Percentiles rank a stretch among this genome's conserved stretches.
Evolutionary conservation across 78 protist species (phyloP).

Genomic region (Cyanophora paradoxa): DNA sequence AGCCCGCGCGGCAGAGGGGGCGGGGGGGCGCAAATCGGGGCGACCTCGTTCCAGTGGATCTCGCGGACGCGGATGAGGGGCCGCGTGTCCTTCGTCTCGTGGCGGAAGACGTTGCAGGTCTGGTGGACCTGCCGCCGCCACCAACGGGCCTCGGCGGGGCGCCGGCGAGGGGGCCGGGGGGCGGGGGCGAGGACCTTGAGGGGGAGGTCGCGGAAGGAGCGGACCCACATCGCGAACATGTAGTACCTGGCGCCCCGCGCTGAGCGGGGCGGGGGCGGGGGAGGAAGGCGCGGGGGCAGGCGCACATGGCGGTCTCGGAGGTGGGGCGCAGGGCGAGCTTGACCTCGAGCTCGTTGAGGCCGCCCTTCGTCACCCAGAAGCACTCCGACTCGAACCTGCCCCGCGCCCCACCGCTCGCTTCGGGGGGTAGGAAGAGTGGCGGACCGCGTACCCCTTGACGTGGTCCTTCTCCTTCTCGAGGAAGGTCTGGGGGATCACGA

Average conservation of each 20-base stretch:
- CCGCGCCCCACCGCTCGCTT: not conserved
- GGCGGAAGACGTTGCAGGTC: slow-evolving; percentile 39
- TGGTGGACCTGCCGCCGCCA: too few species aligned
- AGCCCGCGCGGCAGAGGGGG: too few species aligned
- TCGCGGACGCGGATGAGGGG: slow-evolving; percentile 49
- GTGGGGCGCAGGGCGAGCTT: slow-evolving; percentile 46
- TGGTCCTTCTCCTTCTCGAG: slow-evolving; percentile 62
- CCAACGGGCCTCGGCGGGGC: too few species aligned
- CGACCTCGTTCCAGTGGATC: slow-evolving; percentile 50
- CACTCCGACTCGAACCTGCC: slow-evolving; percentile 14
- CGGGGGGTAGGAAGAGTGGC: slow-evolving; percentile 20
- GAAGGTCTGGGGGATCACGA: slow-evolving; percentile 72
- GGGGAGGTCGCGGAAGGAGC: slow-evolving; percentile 39
- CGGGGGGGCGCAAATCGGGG: too few species aligned
- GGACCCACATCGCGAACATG: slow-evolving; percentile 44
- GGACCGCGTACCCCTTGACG: too few species aligned
- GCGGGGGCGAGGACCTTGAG: too few species aligned
- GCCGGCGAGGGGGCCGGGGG: too few species aligned
- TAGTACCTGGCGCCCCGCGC: too few species aligned
- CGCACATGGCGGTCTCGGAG: slow-evolving; percentile 52
- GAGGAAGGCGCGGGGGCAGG: too few species aligned
- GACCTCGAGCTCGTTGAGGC: slow-evolving; percentile 7
- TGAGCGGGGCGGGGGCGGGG: too few species aligned
- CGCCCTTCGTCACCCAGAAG: slow-evolving; percentile 55
- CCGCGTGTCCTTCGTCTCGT: slow-evolving; percentile 36